Conservation (phyloP, 1,284 basidiomycete species). For the Trametes sp. region DNA sequence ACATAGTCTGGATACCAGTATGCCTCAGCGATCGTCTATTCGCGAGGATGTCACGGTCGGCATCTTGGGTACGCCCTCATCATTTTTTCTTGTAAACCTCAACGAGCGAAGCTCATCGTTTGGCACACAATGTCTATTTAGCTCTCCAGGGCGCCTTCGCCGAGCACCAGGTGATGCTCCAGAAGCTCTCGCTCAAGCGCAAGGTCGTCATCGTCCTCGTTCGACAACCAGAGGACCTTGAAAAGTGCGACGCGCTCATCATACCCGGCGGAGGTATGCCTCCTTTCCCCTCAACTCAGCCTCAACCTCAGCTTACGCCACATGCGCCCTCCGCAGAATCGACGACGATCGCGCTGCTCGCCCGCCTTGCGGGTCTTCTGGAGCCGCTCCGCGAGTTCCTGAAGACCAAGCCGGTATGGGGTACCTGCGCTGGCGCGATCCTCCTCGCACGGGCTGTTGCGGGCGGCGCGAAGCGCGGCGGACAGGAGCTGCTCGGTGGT, state of each 20-base stretch:
- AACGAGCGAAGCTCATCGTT: not conserved
- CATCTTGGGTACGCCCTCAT: conserved; percentile 41
- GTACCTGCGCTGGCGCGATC: conserved; percentile 97
- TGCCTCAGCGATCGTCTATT: conserved; percentile 23
- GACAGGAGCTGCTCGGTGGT: conserved; percentile 88
- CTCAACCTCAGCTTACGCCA: not conserved
- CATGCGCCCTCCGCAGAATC: conserved; percentile 64
- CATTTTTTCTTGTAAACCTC: not conserved
- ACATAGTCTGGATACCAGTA: conserved; percentile 2
- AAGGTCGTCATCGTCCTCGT: conserved; percentile 69
- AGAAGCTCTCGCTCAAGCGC: conserved; percentile 57
- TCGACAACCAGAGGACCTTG: conserved; percentile 80
- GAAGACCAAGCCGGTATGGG: conserved; percentile 85
- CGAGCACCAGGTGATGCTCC: conserved; percentile 83
- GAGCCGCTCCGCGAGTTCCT: conserved; percentile 81
- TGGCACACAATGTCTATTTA: conserved; percentile 34
- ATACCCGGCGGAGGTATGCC: conserved; percentile 87
- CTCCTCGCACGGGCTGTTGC: conserved; percentile 79
- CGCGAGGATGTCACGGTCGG: conserved; percentile 42
- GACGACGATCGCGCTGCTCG: conserved; percentile 91
- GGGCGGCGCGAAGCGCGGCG: conserved; percentile 85
- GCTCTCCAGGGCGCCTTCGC: conserved; percentile 95
- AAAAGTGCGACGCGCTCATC: conserved; percentile 83
- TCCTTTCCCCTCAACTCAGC: not conserved
- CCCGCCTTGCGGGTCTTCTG: conserved; percentile 80